phyloP scores from a whole-genome alignment of 1,284 basidiomycete genomes.

The Naganishia albida region DNA sequence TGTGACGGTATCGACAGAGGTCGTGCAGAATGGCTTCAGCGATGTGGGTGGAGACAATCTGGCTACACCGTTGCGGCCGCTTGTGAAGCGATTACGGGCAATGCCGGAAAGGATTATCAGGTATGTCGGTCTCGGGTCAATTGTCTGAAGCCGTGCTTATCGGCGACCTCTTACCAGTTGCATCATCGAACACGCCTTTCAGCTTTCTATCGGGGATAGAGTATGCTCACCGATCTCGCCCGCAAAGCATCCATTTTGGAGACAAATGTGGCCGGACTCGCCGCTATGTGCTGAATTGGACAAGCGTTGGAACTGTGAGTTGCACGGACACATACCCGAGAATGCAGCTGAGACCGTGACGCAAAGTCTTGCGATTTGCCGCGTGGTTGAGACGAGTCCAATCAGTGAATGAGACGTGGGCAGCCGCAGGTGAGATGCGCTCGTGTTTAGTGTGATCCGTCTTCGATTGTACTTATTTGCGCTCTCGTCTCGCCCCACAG shows the following conservation, averaged over 20 bases:
- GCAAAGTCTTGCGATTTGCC: slow-evolving; percentile 11
- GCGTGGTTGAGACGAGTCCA: slow-evolving; percentile 19
- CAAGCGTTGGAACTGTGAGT: slow-evolving; percentile 16
- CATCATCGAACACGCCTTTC: slow-evolving; percentile 9
- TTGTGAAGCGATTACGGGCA: not conserved
- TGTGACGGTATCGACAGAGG: not conserved
- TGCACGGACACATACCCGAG: too few relatives aligned
- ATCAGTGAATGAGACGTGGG: slow-evolving; percentile 9
- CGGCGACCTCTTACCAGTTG: not conserved
- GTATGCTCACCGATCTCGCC: not conserved
- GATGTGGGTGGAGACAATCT: not conserved
- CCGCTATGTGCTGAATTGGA: not conserved
- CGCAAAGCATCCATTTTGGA: slow-evolving; percentile 6
- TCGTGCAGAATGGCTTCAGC: not conserved
- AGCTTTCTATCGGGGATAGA: not conserved
- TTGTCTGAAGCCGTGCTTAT: too few relatives aligned
- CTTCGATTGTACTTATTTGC: too few relatives aligned
- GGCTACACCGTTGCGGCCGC: not conserved
- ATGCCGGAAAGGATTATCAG: slow-evolving; percentile 24
- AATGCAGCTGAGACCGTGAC: not conserved
- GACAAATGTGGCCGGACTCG: not conserved
- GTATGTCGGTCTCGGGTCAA: not conserved
- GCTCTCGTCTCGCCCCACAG: not conserved
- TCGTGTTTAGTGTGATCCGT: too few relatives aligned
- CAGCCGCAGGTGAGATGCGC: slow-evolving; percentile 5